Base-by-base conservation (phyloP, 75 land plant species). In the Pinus taeda region DNA sequence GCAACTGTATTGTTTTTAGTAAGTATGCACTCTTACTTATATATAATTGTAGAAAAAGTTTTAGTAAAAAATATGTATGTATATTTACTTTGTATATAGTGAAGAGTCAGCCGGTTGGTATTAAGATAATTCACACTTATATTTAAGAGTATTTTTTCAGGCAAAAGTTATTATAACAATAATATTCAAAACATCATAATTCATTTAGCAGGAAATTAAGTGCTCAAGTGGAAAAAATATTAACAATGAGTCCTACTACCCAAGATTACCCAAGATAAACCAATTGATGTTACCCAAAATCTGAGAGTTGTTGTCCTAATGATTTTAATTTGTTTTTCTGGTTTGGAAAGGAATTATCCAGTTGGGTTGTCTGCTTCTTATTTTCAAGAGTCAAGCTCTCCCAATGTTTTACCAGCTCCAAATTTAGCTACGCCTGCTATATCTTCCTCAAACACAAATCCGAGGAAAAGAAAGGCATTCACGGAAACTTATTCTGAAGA, bases 1-100 rank as follows among this genome's bases (percentile, higher is more conserved):
- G 95, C 98, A 61, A 93, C 95, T 1, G 90, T 95, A 36, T 71
- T 95, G 59, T 93, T 95, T 73, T 76, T 95, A 90, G 98, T 93
- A 83, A 87, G 80, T 49, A 70, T 39, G 15, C 15, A 62, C 3
- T 69, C 3, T 69, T 56, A 6, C 26, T 26, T 9, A 7, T 2
- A 11, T 62, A 24, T 20, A 20, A 26, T 69, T 56, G 15, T 2
- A 71, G 74, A 11, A 6, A 71, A n/a, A 57, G n/a, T 24, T 56
- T 24, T 18, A 56, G 1, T 33, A 56, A 45, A 7, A 7, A 0
- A 0, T 45, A 9, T 9, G 12, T 49, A 49, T 7, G 24, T 6
- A 39, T 42, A 17, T 20, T 0, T n/a, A 2, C 26, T 26, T 26
- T 26, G 26, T 26, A 26, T 26, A 26, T 26, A 26, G 26, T 26